Evolutionary conservation across 2,329 filamentous ascomycete genomes (phyloP).

Genomic region (Aspergillus sp.): DNA sequence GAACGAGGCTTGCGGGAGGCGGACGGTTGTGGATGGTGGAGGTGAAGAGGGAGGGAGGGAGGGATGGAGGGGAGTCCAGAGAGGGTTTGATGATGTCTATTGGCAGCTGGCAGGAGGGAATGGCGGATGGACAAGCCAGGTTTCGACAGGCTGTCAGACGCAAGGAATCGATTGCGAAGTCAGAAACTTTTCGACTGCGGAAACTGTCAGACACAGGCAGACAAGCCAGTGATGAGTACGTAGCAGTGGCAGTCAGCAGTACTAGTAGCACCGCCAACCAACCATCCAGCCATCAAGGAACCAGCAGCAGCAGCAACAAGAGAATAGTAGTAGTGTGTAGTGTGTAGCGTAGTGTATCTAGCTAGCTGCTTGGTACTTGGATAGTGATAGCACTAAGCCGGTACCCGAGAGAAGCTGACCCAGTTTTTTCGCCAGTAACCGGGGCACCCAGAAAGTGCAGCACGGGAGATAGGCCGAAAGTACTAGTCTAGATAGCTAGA

Average conservation of each 20-base stretch:
- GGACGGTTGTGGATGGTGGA: constrained; percentile 3
- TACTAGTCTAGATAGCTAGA: too few species aligned
- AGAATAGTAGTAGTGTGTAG: background rate
- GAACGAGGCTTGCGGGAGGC: constrained; percentile 1
- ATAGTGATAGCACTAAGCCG: background rate
- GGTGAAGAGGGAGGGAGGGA: background rate
- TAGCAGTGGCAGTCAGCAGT: too few species aligned
- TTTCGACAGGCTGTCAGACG: constrained; percentile 9
- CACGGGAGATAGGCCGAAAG: background rate
- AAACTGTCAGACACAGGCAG: background rate
- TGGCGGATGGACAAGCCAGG: background rate
- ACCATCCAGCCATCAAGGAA: background rate
- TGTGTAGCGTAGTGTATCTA: background rate
- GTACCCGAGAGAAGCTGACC: background rate
- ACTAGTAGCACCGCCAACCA: too few species aligned
- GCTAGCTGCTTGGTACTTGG: background rate
- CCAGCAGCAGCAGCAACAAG: background rate
- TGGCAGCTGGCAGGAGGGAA: constrained; percentile 4
- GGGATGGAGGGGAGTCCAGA: too few species aligned
- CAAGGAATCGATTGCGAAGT: constrained; percentile 10
- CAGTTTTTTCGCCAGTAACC: background rate
- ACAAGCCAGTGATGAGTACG: too few species aligned
- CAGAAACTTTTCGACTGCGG: background rate
- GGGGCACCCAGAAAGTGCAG: background rate
- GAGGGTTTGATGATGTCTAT: too few species aligned